These are phyloP conservation scores for Decorospora gaudefroyi DNA, from an alignment of 2,329 filamentous ascomycete species.

Conservation along the genomic window DNA sequence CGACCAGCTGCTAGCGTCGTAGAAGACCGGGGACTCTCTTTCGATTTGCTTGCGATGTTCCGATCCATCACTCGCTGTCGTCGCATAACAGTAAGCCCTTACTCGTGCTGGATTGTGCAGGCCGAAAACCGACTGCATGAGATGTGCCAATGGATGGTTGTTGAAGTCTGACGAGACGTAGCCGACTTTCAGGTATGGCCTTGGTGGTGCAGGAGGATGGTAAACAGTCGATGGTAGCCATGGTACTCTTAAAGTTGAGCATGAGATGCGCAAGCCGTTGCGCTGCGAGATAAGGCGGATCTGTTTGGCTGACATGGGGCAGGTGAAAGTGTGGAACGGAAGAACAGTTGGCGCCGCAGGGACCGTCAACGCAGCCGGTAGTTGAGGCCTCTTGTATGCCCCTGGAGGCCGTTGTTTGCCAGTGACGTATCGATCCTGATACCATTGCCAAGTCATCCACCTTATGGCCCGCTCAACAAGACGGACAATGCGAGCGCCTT, in stretches of 20 bases:
- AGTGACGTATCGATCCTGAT: slow-evolving; percentile 75
- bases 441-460: slow-evolving; percentile 81
- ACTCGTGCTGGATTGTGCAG: slow-evolving; percentile 75
- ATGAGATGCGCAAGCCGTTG: slow-evolving; percentile 90
- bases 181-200: slow-evolving; percentile 83
- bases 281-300: slow-evolving; percentile 93
- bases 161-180: slow-evolving; percentile 99
- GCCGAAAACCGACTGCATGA: slow-evolving; percentile 99
- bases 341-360: slow-evolving; percentile 91
- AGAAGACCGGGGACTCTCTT: slow-evolving; percentile 85
- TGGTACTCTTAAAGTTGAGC: slow-evolving; percentile 79
- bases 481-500: slow-evolving; percentile 82
- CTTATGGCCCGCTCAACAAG: slow-evolving; percentile 84
- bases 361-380: slow-evolving; percentile 73
- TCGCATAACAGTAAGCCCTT: slow-evolving; percentile 93
- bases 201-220: slow-evolving; percentile 80
- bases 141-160: slow-evolving; percentile 91
- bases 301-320: slow-evolving; percentile 85
- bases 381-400: slow-evolving; percentile 71
- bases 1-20: slow-evolving; percentile 84
- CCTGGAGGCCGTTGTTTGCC: slow-evolving; percentile 59
- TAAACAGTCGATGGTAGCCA: slow-evolving; percentile 86
- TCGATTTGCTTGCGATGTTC: slow-evolving; percentile 91
- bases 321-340: slow-evolving; percentile 97
- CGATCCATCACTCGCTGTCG: slow-evolving; percentile 87